A percentile compares a stretch with the other conserved stretches of the same genome.
Conservation (phyloP, 257 asterid genomes). For the Primulina eburnea region DNA sequence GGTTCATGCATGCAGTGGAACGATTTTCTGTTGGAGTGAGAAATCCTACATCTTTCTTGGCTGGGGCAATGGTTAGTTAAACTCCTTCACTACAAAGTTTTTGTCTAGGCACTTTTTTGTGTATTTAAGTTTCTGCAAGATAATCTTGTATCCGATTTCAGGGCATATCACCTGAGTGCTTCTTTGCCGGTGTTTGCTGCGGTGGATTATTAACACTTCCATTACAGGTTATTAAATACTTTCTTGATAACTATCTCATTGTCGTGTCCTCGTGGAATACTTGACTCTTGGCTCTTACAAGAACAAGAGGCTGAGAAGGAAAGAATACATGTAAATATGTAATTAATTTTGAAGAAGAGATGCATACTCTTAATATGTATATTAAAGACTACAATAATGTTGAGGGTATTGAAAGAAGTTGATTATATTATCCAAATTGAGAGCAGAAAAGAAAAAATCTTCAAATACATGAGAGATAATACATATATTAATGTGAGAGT, state of each 20-base stretch:
- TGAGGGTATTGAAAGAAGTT: too few species aligned
- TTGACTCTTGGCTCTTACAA: background rate
- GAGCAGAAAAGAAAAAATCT: too few species aligned
- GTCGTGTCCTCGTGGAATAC: background rate
- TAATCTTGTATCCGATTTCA: slow-evolving; percentile 31
- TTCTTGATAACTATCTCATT: background rate
- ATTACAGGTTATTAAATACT: slow-evolving; percentile 49
- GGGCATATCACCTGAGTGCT: slow-evolving; percentile 76
- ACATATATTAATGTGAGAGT: background rate
- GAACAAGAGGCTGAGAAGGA: slow-evolving; percentile 8
- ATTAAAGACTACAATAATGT: background rate
- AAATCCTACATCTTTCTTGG: slow-evolving; percentile 87
- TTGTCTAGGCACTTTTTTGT: slow-evolving; percentile 3
- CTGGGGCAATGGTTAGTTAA: slow-evolving; percentile 78
- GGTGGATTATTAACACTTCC: slow-evolving; percentile 88
- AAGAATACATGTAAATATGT: too few species aligned
- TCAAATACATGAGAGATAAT: too few species aligned
- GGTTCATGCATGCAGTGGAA: slow-evolving; percentile 59
- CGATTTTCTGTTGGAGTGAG: slow-evolving; percentile 84
- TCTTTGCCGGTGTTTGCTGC: slow-evolving; percentile 90
- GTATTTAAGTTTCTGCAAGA: background rate
- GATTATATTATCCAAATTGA: too few species aligned
- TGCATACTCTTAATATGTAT: background rate
- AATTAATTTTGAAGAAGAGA: background rate
- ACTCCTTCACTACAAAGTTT: slow-evolving; percentile 14